phyloP scores from a whole-genome alignment of 345 rosid genomes.

The rapeseed (Brassica napus) region DNA sequence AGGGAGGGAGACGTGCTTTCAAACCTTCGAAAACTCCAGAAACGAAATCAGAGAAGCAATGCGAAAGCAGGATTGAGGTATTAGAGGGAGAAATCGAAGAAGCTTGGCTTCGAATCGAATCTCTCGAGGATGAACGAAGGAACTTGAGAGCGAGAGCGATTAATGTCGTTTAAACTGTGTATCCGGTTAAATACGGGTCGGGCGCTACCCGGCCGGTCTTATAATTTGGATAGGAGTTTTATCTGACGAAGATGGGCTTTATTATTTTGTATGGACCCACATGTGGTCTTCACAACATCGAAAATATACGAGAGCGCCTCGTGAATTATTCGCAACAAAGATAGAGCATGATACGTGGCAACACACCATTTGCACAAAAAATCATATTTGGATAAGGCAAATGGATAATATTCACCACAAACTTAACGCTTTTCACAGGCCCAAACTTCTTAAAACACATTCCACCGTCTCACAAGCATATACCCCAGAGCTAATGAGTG shows the following conservation, averaged over 20 bases:
- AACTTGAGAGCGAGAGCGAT: neutral
- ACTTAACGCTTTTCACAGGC: no score
- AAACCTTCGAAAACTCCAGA: neutral
- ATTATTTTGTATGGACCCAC: no score
- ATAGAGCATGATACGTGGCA: conserved; percentile 42
- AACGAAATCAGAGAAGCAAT: neutral
- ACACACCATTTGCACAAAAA: conserved; percentile 23
- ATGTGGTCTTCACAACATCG: no score
- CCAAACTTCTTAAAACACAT: conserved; percentile 21
- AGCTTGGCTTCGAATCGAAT: neutral
- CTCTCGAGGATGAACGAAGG: neutral
- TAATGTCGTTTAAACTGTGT: neutral
- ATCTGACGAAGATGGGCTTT: no score
- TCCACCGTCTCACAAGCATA: neutral
- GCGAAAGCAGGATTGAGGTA: neutral
- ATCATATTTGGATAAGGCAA: conserved; percentile 42
- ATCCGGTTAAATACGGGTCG: neutral
- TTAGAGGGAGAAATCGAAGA: neutral
- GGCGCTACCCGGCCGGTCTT: neutral
- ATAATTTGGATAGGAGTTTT: no score
- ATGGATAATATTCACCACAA: conserved; percentile 31
- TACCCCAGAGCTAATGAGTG: neutral
- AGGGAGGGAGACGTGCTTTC: neutral
- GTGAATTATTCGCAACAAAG: conserved; percentile 12
- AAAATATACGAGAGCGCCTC: no score